Evolutionary conservation across 345 rosid species (phyloP).

Genomic region (Bretschneidera sinensis): DNA sequence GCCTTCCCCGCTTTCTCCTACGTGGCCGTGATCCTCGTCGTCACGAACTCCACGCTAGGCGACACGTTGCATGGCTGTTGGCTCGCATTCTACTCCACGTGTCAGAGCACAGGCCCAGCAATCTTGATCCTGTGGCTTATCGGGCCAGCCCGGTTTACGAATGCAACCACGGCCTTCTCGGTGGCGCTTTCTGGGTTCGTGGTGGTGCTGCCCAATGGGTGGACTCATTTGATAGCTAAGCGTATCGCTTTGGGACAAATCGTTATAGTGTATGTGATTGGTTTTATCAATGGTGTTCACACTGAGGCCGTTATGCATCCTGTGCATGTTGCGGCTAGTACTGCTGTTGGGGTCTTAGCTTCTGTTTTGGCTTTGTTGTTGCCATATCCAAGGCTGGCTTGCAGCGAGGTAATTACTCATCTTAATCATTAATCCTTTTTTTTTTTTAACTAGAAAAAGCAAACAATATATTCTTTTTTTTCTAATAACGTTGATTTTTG

Average conservation of each 20-base stretch:
- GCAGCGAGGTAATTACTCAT: conserved; percentile 44
- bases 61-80: conserved; percentile 68
- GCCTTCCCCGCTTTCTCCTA: conserved; percentile 82
- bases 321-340: conserved; percentile 68
- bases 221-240: conserved; percentile 59
- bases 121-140: conserved; percentile 57
- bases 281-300: conserved; percentile 45
- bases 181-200: conserved; percentile 55
- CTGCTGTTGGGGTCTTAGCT: conserved; percentile 72
- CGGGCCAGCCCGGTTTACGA: conserved; percentile 56
- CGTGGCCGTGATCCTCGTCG: conserved; percentile 54
- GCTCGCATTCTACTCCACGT: conserved; percentile 68
- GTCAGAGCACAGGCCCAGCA: conserved; percentile 67
- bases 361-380: conserved; percentile 61
- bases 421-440: neutral
- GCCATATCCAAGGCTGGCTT: conserved; percentile 78
- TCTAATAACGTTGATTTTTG: no score
- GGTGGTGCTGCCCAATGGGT: conserved; percentile 48
- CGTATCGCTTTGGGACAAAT: conserved; percentile 82
- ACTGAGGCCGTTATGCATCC: conserved; percentile 66
- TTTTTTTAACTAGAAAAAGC: conserved; percentile 1
- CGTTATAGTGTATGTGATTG: conserved; percentile 60
- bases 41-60: conserved; percentile 73
- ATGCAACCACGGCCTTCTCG: conserved; percentile 46
- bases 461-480: neutral